Percentiles rank a stretch among this genome's conserved stretches.
These are phyloP conservation scores for Jaenimonas drosophilae DNA, from an alignment of 208 protist genomes.

Conservation along the genomic window DNA sequence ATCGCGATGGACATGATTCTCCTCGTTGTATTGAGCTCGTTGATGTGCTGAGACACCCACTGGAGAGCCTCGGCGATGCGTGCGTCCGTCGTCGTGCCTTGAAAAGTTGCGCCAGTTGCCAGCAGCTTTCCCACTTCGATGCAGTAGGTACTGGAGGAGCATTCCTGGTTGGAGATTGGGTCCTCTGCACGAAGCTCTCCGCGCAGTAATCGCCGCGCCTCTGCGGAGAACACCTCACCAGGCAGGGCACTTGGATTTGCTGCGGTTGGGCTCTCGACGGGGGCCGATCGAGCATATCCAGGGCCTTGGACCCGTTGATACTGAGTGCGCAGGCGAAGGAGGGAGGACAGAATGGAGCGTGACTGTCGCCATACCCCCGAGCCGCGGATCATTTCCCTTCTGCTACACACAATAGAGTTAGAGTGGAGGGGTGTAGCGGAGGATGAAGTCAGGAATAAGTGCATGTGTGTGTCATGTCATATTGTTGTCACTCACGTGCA, in stretches of 20 bases:
- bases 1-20: conserved; percentile 75
- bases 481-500: no score
- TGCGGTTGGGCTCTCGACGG: no score
- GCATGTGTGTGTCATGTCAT: no score
- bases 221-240: no score
- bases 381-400: no score
- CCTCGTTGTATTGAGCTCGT: conserved; percentile 27
- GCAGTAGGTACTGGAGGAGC: conserved; percentile 21
- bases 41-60: conserved; percentile 32
- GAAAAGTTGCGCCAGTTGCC: conserved; percentile 44
- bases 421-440: no score
- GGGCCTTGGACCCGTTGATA: conserved; percentile 14
- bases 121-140: conserved; percentile 76
- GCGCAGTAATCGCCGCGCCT: conserved; percentile 50
- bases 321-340: conserved; percentile 25
- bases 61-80: conserved; percentile 46
- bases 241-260: no score
- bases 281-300: no score
- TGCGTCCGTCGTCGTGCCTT: conserved; percentile 32
- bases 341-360: conserved; percentile 15
- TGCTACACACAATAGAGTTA: no score
- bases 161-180: conserved; percentile 45
- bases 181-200: conserved; percentile 35
- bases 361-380: no score
- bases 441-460: no score